These are phyloP conservation scores for Hypomyces rosellus DNA, from an alignment of 2,329 filamentous ascomycete genomes.

Conservation along the genomic window DNA sequence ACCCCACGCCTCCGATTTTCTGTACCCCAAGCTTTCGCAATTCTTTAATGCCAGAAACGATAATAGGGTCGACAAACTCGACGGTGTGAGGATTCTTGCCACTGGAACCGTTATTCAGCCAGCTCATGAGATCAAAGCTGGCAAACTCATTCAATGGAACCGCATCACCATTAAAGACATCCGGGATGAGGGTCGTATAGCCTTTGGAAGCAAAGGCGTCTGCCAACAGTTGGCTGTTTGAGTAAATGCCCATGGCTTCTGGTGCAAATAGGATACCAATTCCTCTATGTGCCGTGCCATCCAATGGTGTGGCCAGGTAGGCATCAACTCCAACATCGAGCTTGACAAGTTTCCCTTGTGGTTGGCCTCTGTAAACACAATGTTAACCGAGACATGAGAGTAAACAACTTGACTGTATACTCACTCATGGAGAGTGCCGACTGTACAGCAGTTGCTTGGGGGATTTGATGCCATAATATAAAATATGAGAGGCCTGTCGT, in stretches of 20 bases:
- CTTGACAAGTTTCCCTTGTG: background rate
- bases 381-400: no score
- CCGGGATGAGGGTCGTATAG: conserved; percentile 19
- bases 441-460: no score
- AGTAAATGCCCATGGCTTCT: conserved; percentile 44
- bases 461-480: no score
- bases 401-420: no score
- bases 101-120: no score
- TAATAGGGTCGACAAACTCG: conserved; percentile 27
- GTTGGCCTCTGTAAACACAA: no score
- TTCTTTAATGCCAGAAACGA: conserved; percentile 41
- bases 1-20: conserved; percentile 52
- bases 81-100: conserved; percentile 33
- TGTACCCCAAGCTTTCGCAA: conserved; percentile 47
- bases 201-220: conserved; percentile 22
- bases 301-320: conserved; percentile 31
- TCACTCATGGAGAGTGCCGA: no score
- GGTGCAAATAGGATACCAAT: conserved; percentile 34
- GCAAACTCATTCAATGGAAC: conserved; percentile 39
- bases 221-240: conserved; percentile 24
- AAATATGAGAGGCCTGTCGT: no score
- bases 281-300: background rate
- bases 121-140: conserved; percentile 15
- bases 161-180: conserved; percentile 21
- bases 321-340: conserved; percentile 30